Conservation (phyloP, 306 rosid genomes). For the Amphicarpaea edgeworthii region DNA sequence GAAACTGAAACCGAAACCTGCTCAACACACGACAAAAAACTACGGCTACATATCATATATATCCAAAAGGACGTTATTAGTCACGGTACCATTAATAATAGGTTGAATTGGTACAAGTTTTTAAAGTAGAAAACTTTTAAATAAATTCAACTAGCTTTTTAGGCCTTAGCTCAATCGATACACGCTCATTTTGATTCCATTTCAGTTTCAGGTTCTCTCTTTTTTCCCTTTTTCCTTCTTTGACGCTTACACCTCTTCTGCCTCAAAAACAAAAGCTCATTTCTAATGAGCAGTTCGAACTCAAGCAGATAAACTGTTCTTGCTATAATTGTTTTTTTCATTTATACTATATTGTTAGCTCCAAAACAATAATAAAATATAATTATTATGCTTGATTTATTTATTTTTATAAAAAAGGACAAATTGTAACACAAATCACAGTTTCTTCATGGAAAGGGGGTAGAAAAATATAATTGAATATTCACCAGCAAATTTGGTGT, state of each 20-base stretch:
- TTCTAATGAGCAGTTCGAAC: background rate
- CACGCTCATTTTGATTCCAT: background rate
- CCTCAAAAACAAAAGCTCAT: background rate
- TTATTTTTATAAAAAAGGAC: no score
- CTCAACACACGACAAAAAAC: conserved; percentile 23
- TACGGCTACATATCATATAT: conserved; percentile 5
- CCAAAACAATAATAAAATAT: no score
- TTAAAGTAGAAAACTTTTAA: background rate
- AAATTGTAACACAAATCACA: no score
- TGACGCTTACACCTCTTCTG: background rate
- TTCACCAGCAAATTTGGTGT: no score
- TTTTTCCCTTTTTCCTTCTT: background rate
- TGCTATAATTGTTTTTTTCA: background rate
- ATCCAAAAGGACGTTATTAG: conserved; percentile 14
- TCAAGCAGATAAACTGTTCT: background rate
- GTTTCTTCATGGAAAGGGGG: no score
- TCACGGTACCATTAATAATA: conserved; percentile 16
- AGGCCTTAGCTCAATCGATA: background rate
- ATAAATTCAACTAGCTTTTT: background rate
- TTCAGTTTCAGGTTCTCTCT: no score
- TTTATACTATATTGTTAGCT: no score
- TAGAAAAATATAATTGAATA: no score
- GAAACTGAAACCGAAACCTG: no score
- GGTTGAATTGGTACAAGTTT: background rate
- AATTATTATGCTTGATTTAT: no score